Percentiles rank a stretch among this genome's conserved stretches.
Evolutionary conservation across 2,329 filamentous ascomycete genomes (phyloP).

Genomic region (Pseudogymnoascus sp.): DNA sequence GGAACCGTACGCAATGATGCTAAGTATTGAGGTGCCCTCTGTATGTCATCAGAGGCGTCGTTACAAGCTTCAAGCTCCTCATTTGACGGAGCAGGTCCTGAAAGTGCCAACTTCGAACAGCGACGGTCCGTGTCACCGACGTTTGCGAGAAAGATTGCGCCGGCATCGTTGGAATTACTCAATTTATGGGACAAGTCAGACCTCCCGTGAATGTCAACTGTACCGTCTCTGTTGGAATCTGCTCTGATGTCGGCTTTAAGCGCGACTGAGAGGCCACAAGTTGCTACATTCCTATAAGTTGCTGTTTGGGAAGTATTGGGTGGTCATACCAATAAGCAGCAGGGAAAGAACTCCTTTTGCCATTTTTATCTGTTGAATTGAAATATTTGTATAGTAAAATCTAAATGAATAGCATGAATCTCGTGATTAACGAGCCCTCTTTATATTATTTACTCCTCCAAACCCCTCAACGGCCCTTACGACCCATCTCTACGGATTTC

Average conservation of each 20-base stretch:
- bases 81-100: slow-evolving; percentile 14
- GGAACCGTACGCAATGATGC: slow-evolving; percentile 28
- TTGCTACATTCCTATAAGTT: not conserved
- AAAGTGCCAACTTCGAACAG: slow-evolving; percentile 19
- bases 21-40: slow-evolving; percentile 25
- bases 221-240: slow-evolving; percentile 33
- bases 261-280: not conserved
- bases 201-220: slow-evolving; percentile 19
- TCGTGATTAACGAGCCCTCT: not conserved
- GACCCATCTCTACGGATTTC: not conserved
- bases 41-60: slow-evolving; percentile 30
- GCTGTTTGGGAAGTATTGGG: not conserved
- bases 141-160: slow-evolving; percentile 32
- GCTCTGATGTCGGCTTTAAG: slow-evolving; percentile 23
- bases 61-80: slow-evolving; percentile 27
- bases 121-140: slow-evolving; percentile 28
- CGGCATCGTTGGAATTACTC: slow-evolving; percentile 19
- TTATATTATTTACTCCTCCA: not conserved
- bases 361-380: not conserved
- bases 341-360: not conserved
- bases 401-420: not conserved
- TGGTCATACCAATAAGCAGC: not conserved
- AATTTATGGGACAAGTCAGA: slow-evolving; percentile 22
- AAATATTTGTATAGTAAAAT: not conserved
- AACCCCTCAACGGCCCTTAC: not conserved